Conservation (phyloP, 2,329 filamentous ascomycete species). For the Fusarium torreyae region DNA sequence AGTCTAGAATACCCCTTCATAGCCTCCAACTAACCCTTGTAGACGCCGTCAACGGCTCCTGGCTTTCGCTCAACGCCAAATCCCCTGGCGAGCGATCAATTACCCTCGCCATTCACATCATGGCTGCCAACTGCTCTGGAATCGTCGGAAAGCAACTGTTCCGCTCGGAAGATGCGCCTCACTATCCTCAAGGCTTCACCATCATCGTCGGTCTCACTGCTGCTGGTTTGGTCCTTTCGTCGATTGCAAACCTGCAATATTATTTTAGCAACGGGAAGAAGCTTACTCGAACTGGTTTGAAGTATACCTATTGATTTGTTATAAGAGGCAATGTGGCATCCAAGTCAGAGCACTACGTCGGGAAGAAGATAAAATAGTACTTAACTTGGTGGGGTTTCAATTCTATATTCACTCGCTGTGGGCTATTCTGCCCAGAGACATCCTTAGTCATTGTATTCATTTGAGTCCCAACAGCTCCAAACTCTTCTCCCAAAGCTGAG, state of each 20-base stretch:
- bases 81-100: slow-evolving; percentile 47
- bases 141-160: slow-evolving; percentile 49
- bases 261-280: slow-evolving; percentile 27
- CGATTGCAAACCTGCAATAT: slow-evolving; percentile 39
- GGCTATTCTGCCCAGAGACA: no score
- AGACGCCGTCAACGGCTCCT: slow-evolving; percentile 47
- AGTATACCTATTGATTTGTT: slow-evolving; percentile 15
- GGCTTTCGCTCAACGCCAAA: slow-evolving; percentile 49
- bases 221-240: slow-evolving; percentile 22
- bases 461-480: neutral
- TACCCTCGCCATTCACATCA: slow-evolving; percentile 51
- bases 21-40: neutral
- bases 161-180: slow-evolving; percentile 46
- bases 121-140: slow-evolving; percentile 50
- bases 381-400: no score
- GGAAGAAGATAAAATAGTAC: no score
- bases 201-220: slow-evolving; percentile 39
- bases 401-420: no score
- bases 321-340: neutral
- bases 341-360: no score
- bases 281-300: slow-evolving; percentile 20
- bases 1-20: slow-evolving; percentile 15
- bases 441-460: neutral
- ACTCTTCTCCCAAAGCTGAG: neutral
- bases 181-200: slow-evolving; percentile 45